Conservation (phyloP, 108 stramenopile genomes). For the Nitzschia inconspicua region DNA sequence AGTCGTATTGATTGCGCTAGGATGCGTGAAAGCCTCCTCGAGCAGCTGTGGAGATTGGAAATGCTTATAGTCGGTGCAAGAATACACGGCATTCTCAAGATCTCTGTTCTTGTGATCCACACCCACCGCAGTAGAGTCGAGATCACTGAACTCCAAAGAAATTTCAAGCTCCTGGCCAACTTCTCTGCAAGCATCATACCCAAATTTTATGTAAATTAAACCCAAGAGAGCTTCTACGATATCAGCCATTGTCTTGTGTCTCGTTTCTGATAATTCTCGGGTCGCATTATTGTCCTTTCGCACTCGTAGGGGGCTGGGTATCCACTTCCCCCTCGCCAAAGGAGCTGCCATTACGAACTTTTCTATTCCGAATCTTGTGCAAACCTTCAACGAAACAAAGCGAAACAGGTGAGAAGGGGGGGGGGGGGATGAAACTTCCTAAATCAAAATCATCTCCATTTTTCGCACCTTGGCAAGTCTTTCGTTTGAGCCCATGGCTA, state of each 20-base stretch:
- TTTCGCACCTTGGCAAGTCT: conserved; percentile 16
- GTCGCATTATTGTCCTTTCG: conserved; percentile 2
- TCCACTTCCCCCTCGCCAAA: conserved; percentile 43
- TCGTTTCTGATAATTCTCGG: not conserved
- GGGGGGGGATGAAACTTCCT: not conserved
- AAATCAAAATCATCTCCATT: not conserved
- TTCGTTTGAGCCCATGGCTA: conserved; percentile 53
- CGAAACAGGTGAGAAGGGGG: not conserved
- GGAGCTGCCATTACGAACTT: conserved; percentile 35
- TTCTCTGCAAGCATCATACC: conserved; percentile 23
- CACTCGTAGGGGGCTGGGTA: conserved; percentile 30
- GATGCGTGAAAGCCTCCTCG: conserved; percentile 60
- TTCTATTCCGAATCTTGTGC: conserved; percentile 24
- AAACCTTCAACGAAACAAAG: conserved; percentile 6
- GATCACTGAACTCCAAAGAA: conserved; percentile 30
- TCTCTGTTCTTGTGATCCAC: conserved; percentile 6
- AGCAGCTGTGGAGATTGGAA: conserved; percentile 34
- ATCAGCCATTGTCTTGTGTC: conserved; percentile 48
- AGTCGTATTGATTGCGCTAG: conserved; percentile 37
- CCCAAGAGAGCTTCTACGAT: conserved; percentile 58
- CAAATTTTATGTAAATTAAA: conserved; percentile 45
- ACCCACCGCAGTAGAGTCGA: conserved; percentile 2
- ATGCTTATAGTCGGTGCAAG: conserved; percentile 5
- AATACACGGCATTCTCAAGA: not conserved
- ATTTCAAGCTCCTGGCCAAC: conserved; percentile 47